Conservation (phyloP, 164 flowering plant species). For the Magnolia kwangsiensis region DNA sequence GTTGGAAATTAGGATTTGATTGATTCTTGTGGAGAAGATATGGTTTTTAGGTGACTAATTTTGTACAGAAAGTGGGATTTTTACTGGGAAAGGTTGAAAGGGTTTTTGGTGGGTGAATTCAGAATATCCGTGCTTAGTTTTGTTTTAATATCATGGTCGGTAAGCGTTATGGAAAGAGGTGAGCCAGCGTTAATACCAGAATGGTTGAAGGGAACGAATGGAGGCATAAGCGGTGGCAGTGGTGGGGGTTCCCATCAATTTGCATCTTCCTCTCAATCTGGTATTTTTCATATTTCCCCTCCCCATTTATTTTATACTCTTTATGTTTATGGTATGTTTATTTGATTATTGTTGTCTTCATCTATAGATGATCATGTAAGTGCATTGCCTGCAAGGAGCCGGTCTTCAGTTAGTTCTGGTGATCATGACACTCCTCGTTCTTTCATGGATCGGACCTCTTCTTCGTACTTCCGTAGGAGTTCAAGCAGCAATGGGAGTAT, state of each 20-base stretch:
- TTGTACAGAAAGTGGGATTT: slow-evolving; percentile 7
- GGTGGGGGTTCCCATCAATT: slow-evolving; percentile 59
- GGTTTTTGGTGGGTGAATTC: slow-evolving; percentile 10
- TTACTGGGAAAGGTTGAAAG: background rate
- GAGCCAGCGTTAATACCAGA: slow-evolving; percentile 53
- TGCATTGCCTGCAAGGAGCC: slow-evolving; percentile 36
- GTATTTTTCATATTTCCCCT: slow-evolving; percentile 27
- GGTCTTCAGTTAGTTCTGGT: slow-evolving; percentile 34
- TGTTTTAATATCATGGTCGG: slow-evolving; percentile 42
- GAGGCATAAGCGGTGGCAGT: slow-evolving; percentile 38
- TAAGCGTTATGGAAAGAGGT: slow-evolving; percentile 66
- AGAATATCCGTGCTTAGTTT: background rate
- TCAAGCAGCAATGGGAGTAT: slow-evolving; percentile 63
- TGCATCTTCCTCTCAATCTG: slow-evolving; percentile 54
- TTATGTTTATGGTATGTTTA: background rate
- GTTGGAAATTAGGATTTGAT: background rate
- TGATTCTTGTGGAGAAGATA: background rate
- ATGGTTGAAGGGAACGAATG: slow-evolving; percentile 71
- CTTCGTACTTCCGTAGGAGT: slow-evolving; percentile 53
- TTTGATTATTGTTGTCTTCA: slow-evolving; percentile 2
- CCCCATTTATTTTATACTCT: background rate
- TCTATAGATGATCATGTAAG: slow-evolving; percentile 41
- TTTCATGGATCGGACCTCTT: slow-evolving; percentile 46
- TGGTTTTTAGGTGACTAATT: background rate
- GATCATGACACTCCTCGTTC: slow-evolving; percentile 54